Evolutionary conservation across 257 asterid genomes (phyloP).

Genomic region (Primulina eburnea): DNA sequence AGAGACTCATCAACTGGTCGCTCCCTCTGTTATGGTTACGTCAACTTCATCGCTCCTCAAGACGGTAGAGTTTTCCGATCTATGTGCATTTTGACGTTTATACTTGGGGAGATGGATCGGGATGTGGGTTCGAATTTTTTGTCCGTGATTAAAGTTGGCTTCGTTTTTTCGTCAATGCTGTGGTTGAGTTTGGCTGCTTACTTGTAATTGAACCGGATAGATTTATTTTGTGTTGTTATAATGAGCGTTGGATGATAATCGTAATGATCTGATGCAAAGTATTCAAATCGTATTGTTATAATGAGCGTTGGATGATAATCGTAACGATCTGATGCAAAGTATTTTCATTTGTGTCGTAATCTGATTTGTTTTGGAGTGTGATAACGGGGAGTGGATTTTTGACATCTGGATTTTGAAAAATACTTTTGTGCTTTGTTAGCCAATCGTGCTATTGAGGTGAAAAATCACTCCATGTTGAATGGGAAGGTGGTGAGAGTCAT

Average conservation of each 20-base stretch:
- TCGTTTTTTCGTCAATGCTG: conserved; percentile 12
- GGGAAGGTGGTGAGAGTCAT: conserved; percentile 48
- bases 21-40: conserved; percentile 56
- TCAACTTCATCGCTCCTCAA: conserved; percentile 41
- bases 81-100: background rate
- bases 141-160: conserved; percentile 7
- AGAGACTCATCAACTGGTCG: conserved; percentile 48
- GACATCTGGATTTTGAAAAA: background rate
- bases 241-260: background rate
- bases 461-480: conserved; percentile 42
- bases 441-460: conserved; percentile 39
- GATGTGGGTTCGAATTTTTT: background rate
- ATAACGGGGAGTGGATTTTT: too few relatives aligned
- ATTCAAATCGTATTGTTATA: background rate
- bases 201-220: background rate
- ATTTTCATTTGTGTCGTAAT: background rate
- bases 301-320: background rate
- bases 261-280: background rate
- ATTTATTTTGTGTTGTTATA: background rate
- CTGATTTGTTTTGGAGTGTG: background rate
- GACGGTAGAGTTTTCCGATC: conserved; percentile 34
- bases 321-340: background rate
- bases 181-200: background rate
- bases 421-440: conserved; percentile 27
- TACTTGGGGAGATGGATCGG: background rate